Base-by-base conservation (phyloP, 768 basidiomycete genomes). In the Mrakia hoshinonis region DNA sequence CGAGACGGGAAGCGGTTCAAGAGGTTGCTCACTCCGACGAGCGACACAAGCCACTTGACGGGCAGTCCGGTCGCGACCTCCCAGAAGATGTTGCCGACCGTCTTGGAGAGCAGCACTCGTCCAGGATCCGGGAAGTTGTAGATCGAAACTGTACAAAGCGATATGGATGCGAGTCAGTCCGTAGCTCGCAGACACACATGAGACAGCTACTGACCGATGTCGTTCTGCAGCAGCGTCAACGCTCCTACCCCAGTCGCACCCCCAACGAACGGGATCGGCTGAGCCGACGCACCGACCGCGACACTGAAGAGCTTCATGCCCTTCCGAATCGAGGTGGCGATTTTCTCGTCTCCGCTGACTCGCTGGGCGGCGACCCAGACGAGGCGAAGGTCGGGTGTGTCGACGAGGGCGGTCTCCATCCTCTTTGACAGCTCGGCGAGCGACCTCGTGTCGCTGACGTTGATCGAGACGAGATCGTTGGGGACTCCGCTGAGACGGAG, bases 351-450 rank as follows among this genome's bases (percentile, higher is more conserved):
- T 10, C 49, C 43, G 22, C 51, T 68, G 13, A 69, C 61, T n/a
- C 72, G 67, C 61, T 73, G 72, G 31, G 72, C 72, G n/a, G 72
- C 67, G 22, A 68, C 67, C 72, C 72, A 73, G 24, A 68, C 26
- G n/a, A 73, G 52, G 26, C 70, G 38, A 47, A 66, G 9, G 10
- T 68, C 55, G 0, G 67, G 67, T 43, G n/a, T 26, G 13, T n/a
- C 22, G 13, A 60, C 55, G 9, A 38, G 22, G 31, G 34, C 26
- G 2, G 24, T 65, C 58, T 61, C 39, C 38, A 34, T 48, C 26
- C 43, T 12, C 52, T 60, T 48, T 3, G 38, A 43, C 15, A 64
- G 63, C 46, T n/a, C 34, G 10, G 55, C 49, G 24, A 60, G 60
- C 12, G 70, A 72, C 13, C n/a, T 47, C 9, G n/a, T 26, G 22